Base-by-base conservation (phyloP, 805 yeast genomes). In the Candida sakaeoensis region DNA sequence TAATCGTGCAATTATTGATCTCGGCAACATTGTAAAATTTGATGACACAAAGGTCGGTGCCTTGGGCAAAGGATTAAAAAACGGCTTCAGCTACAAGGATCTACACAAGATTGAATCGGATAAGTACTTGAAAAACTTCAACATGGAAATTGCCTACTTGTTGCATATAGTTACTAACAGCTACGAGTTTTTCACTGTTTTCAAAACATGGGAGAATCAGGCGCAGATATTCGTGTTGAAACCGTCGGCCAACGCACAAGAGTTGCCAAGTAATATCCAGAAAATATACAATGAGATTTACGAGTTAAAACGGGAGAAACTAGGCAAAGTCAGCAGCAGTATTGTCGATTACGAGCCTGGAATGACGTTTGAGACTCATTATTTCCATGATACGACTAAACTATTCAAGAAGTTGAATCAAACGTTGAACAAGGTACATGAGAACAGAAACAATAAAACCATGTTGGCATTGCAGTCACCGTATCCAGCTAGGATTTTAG, bases 31-130 rank as follows among this genome's bases (percentile, higher is more conserved):
- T 12, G 84, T 90, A 15, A 70, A 71, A 12, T 82, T 90, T 47
- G 86, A 80, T 46, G 82, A 82, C 33, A 66, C 78, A 1, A 70
- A 75, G 40, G 75, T 86, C n/a, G 96, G 97, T 7, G 79, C 89
- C 0, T 65, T 95, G 8, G 95, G 97, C 6, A 77, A 75, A 51
- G 95, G 96, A 21, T 64, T 93, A 42, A 89, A 86, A 50, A 74
- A 75, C 43, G 99, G 99, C 0, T 95, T 95, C 59, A 78, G 83
- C 10, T 54, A 75, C 41, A 76, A 76, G 37, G 80, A 81, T 57
- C 57, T 77, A 40, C 59, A 78, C 25, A 63, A 65, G 21, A 62
- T 73, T 5, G 75, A 77, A 4, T 57, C 74, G 10, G 70, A 67
- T 3, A 59, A 67, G 31, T 87, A 88, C 51, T 61, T 88, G 47